A percentile compares a stretch with the other conserved stretches of the same genome.
phyloP scores from a whole-genome alignment of 2,329 filamentous ascomycete species.

The Trichothecium sympodiale region DNA sequence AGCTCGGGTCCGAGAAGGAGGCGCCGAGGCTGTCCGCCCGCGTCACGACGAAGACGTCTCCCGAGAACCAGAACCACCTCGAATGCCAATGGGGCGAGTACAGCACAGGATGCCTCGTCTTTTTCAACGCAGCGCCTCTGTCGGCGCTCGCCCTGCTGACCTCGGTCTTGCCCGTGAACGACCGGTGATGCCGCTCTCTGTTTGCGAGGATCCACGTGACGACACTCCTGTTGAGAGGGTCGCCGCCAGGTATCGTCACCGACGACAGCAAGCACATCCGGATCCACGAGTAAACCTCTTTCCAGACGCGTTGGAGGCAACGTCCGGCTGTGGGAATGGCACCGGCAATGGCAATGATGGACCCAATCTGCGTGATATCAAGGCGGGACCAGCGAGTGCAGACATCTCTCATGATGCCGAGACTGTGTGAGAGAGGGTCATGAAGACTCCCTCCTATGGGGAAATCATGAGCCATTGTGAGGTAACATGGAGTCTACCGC shows the following conservation, averaged over 20 bases:
- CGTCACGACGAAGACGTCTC: conserved; percentile 31
- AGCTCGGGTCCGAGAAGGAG: conserved; percentile 26
- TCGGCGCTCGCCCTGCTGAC: conserved; percentile 17
- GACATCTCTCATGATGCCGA: conserved; percentile 23
- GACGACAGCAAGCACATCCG: conserved; percentile 31
- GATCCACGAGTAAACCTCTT: conserved; percentile 27
- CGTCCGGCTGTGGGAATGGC: conserved; percentile 27
- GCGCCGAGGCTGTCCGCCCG: conserved; percentile 27
- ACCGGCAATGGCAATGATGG: conserved; percentile 31
- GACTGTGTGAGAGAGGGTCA: conserved; percentile 19
- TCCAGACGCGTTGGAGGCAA: conserved; percentile 22
- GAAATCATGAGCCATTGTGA: conserved; percentile 1
- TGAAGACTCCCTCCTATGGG: conserved; percentile 6
- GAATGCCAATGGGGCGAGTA: conserved; percentile 33
- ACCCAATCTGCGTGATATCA: conserved; percentile 33
- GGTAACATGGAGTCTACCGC: not conserved
- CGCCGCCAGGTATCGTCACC: conserved; percentile 29
- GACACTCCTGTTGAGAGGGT: conserved; percentile 32
- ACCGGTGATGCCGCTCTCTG: conserved; percentile 24
- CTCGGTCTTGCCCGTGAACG: conserved; percentile 32
- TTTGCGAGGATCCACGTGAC: conserved; percentile 33
- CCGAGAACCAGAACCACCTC: conserved; percentile 37
- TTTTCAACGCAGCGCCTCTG: conserved; percentile 27
- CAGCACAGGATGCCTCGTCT: conserved; percentile 27
- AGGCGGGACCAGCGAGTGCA: conserved; percentile 30